These are phyloP conservation scores for Ophiocordyceps camponoti-floridani DNA, from an alignment of 2,329 filamentous ascomycete genomes.

Conservation along the genomic window DNA sequence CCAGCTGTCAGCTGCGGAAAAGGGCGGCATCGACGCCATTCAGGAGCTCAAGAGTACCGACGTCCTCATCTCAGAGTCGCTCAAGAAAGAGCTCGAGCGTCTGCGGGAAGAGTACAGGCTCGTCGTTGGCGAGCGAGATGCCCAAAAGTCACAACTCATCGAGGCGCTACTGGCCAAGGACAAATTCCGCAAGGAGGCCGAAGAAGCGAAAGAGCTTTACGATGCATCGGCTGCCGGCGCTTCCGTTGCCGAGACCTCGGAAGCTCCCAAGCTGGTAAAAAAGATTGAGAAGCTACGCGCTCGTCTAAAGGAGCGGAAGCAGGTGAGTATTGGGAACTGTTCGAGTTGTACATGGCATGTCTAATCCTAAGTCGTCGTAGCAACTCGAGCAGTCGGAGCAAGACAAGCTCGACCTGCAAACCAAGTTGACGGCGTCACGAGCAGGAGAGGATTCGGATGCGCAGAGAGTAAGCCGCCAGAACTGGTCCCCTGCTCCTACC, in stretches of 20 bases:
- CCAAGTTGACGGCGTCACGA: conserved; percentile 33
- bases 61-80: conserved; percentile 37
- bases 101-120: conserved; percentile 32
- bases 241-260: conserved; percentile 15
- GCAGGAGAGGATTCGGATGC: conserved; percentile 28
- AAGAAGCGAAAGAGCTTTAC: conserved; percentile 25
- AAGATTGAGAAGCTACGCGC: conserved; percentile 40
- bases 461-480: conserved; percentile 27
- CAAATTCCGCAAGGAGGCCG: conserved; percentile 35
- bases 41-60: conserved; percentile 42
- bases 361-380: conserved; percentile 15
- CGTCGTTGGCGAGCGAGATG: conserved; percentile 32
- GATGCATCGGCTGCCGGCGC: conserved; percentile 15
- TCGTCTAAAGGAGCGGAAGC: conserved; percentile 35
- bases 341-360: too few species aligned
- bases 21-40: conserved; percentile 35
- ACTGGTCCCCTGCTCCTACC: not conserved
- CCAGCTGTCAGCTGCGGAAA: conserved; percentile 34
- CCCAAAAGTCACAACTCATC: conserved; percentile 41
- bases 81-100: conserved; percentile 38
- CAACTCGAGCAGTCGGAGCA: conserved; percentile 41
- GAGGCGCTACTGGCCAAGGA: conserved; percentile 43
- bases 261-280: conserved; percentile 21
- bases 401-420: conserved; percentile 36
- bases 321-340: conserved; percentile 25